Base-by-base conservation (phyloP, 2,329 filamentous ascomycete genomes). In the Westerdykella ornata region DNA sequence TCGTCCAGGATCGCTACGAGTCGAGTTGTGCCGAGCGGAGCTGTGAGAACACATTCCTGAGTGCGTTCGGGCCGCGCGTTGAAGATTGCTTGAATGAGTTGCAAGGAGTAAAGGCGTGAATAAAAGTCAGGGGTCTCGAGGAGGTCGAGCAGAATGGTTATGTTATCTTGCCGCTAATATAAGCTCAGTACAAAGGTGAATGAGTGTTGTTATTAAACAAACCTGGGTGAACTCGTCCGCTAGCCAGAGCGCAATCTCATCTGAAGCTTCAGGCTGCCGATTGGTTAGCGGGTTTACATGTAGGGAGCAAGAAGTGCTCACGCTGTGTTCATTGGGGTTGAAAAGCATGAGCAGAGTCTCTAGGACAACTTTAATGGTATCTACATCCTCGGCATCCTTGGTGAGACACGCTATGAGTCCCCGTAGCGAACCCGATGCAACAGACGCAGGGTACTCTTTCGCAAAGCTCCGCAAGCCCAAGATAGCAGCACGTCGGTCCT, bases 211-310 rank as follows among this genome's bases (percentile, higher is more conserved):
- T 19, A 38, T 35, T 13, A 42, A 32, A 59, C 68, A 51, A 72
- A 82, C 80, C 74, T 95, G 89, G 26, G 92, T 96, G 64, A 98
- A 98, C 67, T 97, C 90, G 68, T 98, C 92, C 40, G 92, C 92
- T 44, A 98, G 75, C 88, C 92, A 98, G 19, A 97, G 73, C 14
- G 85, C 85, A 55, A 98, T 94, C 68, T 98, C 92, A 51, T 97
- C 90, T 12, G 90, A 95, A 40, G 90, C 88, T 75, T 97, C 90
- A 22, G 88, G 73, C 87, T 94, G 60, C 74, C 48, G 16, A 33
- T 12, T n/a, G 38, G 38, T 40, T 35, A 48, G 39, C 34, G 11
- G 16, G 11, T 3, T n/a, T 17, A 18, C 12, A 20, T 3, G 19
- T 16, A 8, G 17, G 9, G 38, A 38, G 1, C n/a, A 38, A 32